Conservation (phyloP, 305 asterid genomes). For the Fraxinus ornus region DNA sequence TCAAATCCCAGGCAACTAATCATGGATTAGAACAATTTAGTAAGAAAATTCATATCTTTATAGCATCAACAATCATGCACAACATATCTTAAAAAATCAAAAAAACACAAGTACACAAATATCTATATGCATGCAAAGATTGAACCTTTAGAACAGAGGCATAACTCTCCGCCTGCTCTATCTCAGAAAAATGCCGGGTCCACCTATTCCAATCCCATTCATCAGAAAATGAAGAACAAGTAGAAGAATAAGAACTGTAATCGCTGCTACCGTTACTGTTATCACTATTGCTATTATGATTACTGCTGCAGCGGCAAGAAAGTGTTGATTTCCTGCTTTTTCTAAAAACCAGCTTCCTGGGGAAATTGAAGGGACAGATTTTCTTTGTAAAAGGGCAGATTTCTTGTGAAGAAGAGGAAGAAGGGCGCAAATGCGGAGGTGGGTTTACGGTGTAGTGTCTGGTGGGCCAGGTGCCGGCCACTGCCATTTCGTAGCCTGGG, state of each 20-base stretch:
- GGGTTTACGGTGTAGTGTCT: slow-evolving; percentile 48
- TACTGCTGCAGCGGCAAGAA: slow-evolving; percentile 46
- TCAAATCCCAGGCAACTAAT: background rate
- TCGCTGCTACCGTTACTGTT: slow-evolving; percentile 21
- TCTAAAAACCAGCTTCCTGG: slow-evolving; percentile 30
- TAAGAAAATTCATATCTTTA: background rate
- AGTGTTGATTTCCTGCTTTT: slow-evolving; percentile 40
- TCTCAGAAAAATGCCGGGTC: slow-evolving; percentile 83
- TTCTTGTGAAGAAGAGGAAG: slow-evolving; percentile 31
- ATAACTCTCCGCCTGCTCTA: slow-evolving; percentile 83
- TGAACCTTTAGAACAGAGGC: slow-evolving; percentile 75
- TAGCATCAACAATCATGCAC: too few relatives aligned
- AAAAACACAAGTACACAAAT: background rate
- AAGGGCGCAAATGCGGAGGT: slow-evolving; percentile 47
- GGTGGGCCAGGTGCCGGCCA: slow-evolving; percentile 73
- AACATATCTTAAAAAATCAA: background rate
- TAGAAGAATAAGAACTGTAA: slow-evolving; percentile 30
- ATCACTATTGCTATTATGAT: slow-evolving; percentile 19
- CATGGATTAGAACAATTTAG: background rate
- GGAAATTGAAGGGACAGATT: slow-evolving; percentile 29
- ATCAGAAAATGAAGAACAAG: slow-evolving; percentile 32
- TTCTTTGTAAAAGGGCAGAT: slow-evolving; percentile 32
- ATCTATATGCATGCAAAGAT: background rate
- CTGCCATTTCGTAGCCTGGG: slow-evolving; percentile 38
- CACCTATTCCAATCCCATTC: slow-evolving; percentile 97